A percentile compares a stretch with the other conserved stretches of the same genome.
These are phyloP conservation scores for Rhynchospora pubera DNA, from an alignment of 176 grass and related monocot genomes.

Conservation along the genomic window DNA sequence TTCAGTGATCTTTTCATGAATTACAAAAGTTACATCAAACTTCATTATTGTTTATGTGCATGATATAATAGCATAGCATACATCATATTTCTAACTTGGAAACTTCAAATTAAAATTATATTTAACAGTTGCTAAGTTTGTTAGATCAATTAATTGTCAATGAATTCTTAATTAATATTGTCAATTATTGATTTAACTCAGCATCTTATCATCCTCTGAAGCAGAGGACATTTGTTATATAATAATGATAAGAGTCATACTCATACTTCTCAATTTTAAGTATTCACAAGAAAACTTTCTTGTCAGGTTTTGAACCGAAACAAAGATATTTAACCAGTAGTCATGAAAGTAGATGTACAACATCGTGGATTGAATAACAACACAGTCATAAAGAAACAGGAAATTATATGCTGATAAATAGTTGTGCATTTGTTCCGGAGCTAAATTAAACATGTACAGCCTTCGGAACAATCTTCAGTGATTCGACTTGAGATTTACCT, in stretches of 20 bases:
- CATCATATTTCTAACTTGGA: background rate
- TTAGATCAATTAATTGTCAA: background rate
- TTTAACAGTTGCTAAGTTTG: background rate
- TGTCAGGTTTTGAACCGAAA: too few species aligned
- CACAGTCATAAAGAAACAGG: background rate
- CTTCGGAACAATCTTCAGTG: conserved; percentile 13
- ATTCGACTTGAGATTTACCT: conserved; percentile 60
- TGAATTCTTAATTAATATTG: background rate
- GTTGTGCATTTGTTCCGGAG: background rate
- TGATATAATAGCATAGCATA: background rate
- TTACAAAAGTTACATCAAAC: background rate
- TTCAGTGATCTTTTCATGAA: too few species aligned
- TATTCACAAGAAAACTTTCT: too few species aligned
- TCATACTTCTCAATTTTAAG: too few species aligned
- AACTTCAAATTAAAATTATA: background rate
- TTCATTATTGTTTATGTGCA: background rate
- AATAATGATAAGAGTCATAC: too few species aligned
- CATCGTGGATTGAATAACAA: background rate
- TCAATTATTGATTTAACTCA: background rate
- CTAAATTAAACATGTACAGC: background rate
- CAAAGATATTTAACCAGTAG: too few species aligned
- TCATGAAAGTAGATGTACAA: background rate
- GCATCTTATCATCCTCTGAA: background rate
- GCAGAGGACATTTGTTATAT: background rate
- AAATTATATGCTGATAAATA: background rate